Base-by-base conservation (phyloP, 306 rosid species). In the Sicyos baderoa region DNA sequence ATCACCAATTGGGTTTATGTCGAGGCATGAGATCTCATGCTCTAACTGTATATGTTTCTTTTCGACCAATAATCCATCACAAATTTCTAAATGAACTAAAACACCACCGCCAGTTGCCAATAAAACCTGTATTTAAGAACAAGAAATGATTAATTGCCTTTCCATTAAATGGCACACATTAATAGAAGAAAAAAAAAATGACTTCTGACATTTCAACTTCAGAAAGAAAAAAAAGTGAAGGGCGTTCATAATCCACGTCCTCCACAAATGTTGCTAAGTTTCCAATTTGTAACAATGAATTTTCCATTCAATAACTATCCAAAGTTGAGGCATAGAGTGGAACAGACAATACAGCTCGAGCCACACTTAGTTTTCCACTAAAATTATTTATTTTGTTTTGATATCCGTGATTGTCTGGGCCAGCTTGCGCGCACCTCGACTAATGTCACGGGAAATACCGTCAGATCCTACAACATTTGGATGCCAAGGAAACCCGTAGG, bases 31-130 rank as follows among this genome's bases (percentile, higher is more conserved):
- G 75, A 94, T 78, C 84, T 94, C 99, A 78, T 85, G 77, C 82
- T 94, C 97, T 78, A 94, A 84, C 50, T 85, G 96, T 44, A 80
- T 80, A 78, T 84, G 86, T 69, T 85, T 83, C 61, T 77, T 80
- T 80, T 86, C 87, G 19, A 67, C 83, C 76, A 94, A 76, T 32
- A 70, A 49, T 75, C 97, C 97, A 53, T 88, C 95, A 52, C 92
- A 87, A 80, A 94, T 94, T 81, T 90, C 97, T 18, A 94, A 80
- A 81, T 88, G 91, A 69, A 88, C 95, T 53, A 94, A 81, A 85
- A 88, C 88, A 25, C 93, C 91, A 75, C 95, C 96, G 58, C 99
- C 99, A 62, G 97, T 88, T 40, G 99, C 99, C 83, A 94, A 86
- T 76, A 94, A 83, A 74, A 94, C 99, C 99, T 94, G 95, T 64